Evolutionary conservation across 805 yeast species (phyloP), one percentile per base, ranked within the genome.

Genomic region (Groenewaldozyma salmanticensis): DNA sequence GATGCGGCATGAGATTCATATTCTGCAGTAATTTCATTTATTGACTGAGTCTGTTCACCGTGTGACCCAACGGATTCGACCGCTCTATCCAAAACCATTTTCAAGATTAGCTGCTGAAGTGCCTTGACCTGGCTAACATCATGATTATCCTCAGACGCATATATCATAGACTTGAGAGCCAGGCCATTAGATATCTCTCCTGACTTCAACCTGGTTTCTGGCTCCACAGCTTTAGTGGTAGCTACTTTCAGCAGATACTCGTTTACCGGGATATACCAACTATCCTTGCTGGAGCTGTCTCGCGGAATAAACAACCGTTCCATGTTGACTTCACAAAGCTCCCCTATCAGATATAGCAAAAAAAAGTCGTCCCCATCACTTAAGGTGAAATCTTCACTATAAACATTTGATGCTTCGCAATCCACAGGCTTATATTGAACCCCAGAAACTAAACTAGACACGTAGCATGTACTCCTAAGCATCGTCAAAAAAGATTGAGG

Each of bases 1-100:
- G 74, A 60, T 21, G 71, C 71, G 15, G 81, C 68, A 45, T 80
- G 75, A 45, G 86, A 74, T 40, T 81, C 88, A 2, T 78, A 71
- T 49, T 81, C 86, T 24, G 77, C 72, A 47, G 75, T 7, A 24
- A 24, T 24, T 9, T 24, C 29, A 24, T 24, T 24, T 9, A 24
- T 24, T 31, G 33, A 24, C 19, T 20, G 31, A 21, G 18, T 31
- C 11, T 22, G 21, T 13, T 5, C 15, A 5, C 38, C 38, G 17
- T 11, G 4, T n/a, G 31, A 11, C 13, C 34, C n/a, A n/a, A 31
- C 21, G 4, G n/a, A 15, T 21, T 38, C 41, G 11, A 31, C 24
- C 6, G n/a, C 33, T 11, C 7, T 29, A 13, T 21, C 6, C 16
- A 22, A 22, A 4, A 29, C 21, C 5, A 22, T 18, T 17, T 4